Evolutionary conservation across 176 grass and related monocot genomes (phyloP), one percentile per base, ranked within the genome.

Genomic region (Oryza rufipogon): DNA sequence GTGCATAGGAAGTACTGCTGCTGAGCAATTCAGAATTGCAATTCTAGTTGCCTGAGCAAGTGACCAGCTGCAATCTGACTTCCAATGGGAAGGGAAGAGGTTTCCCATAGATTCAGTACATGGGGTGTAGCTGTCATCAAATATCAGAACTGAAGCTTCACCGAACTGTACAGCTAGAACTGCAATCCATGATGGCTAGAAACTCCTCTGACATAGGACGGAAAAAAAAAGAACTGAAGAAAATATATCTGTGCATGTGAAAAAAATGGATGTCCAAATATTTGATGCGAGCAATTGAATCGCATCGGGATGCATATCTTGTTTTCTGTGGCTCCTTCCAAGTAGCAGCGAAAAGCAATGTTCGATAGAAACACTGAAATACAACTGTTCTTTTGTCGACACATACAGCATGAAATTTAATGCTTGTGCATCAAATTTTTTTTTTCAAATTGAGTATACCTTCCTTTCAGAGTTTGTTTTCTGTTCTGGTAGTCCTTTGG

Each of bases 21-120:
- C 49, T 80, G 47, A 60, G 39, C 52, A 44, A 44, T 44, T 44
- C 42, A 44, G 7, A 0, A 44, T 10, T 44, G 42, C 42, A 44
- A 10, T 44, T 44, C 42, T 44, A 44, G 9, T 44, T 44, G 42
- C 42, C 9, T 44, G 42, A 44, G 39, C 39, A 41, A 41, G 39
- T 61, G 20, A 52, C 4, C 19, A 39, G 17, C 33, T 47, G 44
- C 16, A 83, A 45, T 17, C 71, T 51, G 19, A 38, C 63, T 80
- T 28, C 22, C 8, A 16, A 19, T 22, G 22, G 16, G 19, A 76
- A 76, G 14, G 30, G 47, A 48, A 10, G 15, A 22, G 15, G 22
- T 10, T 10, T 68, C 42, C 12, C 36, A 78, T 46, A 69, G 78
- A 23, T 70, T 61, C 64, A 70, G 60, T 79, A 74, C 11, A 73